Evolutionary conservation across 352 stramenopile genomes (phyloP).

Genomic region (Globisporangium perplexum): DNA sequence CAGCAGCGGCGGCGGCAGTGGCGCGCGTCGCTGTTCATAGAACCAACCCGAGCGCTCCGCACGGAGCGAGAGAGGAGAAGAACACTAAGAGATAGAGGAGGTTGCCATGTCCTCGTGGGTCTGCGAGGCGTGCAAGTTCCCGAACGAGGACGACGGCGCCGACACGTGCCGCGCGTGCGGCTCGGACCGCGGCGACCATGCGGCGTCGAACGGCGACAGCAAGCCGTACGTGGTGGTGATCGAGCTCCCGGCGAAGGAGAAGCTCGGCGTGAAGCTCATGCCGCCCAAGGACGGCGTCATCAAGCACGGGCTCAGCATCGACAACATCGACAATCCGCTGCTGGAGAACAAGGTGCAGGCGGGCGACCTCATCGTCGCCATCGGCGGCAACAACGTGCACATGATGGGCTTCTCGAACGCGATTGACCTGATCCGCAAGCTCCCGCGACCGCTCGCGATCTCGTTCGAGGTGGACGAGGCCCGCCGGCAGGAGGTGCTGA

Average conservation of each 20-base stretch:
- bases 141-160: constrained; percentile 53
- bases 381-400: constrained; percentile 70
- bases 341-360: constrained; percentile 79
- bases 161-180: constrained; percentile 57
- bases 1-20: too few relatives aligned
- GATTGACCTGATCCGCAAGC: constrained; percentile 81
- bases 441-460: constrained; percentile 73
- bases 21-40: neutral
- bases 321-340: constrained; percentile 85
- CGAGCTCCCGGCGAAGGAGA: constrained; percentile 78
- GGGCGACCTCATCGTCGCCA: constrained; percentile 80
- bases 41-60: too few relatives aligned
- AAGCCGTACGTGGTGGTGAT: constrained; percentile 64
- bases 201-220: neutral
- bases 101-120: constrained; percentile 49
- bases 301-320: constrained; percentile 72
- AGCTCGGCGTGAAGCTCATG: constrained; percentile 84
- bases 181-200: constrained; percentile 23
- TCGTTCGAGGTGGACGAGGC: constrained; percentile 76
- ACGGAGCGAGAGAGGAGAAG: neutral
- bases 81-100: neutral
- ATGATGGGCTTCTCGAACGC: constrained; percentile 77
- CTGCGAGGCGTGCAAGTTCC: constrained; percentile 57
- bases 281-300: constrained; percentile 79
- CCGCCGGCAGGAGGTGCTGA: constrained; percentile 47